phyloP scores from a whole-genome alignment of 2,329 filamentous ascomycete species.

The Monosporascus sp. region DNA sequence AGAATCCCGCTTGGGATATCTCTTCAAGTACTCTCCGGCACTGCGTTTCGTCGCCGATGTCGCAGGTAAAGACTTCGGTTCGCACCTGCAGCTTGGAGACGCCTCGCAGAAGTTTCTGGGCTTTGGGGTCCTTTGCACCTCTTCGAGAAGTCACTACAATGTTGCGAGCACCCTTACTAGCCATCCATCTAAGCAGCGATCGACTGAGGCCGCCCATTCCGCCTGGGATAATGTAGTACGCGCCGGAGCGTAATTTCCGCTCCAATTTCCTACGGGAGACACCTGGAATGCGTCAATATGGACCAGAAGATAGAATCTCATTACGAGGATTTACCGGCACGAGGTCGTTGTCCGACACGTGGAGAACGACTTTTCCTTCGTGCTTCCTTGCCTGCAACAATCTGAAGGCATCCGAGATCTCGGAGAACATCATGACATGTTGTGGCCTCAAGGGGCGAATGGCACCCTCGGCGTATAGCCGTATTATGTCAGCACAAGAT shows the following conservation, averaged over 20 bases:
- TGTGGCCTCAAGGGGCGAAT: slow-evolving; percentile 20
- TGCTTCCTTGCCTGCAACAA: slow-evolving; percentile 20
- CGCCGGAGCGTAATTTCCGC: slow-evolving; percentile 17
- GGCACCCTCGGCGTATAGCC: slow-evolving; percentile 17
- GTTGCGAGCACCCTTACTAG: slow-evolving; percentile 26
- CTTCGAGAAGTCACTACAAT: slow-evolving; percentile 23
- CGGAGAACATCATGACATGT: slow-evolving; percentile 21
- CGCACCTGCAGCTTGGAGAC: slow-evolving; percentile 14
- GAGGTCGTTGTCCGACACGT: slow-evolving; percentile 17
- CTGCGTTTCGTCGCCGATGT: slow-evolving; percentile 17
- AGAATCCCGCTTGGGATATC: slow-evolving; percentile 17
- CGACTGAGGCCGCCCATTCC: slow-evolving; percentile 28
- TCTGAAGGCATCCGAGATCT: slow-evolving; percentile 21
- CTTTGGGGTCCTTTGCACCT: slow-evolving; percentile 17
- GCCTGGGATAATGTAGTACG: slow-evolving; percentile 25
- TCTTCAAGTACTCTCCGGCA: slow-evolving; percentile 18
- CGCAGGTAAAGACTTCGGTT: slow-evolving; percentile 14
- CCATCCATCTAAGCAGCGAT: slow-evolving; percentile 26
- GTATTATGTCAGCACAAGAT: slow-evolving; percentile 19
- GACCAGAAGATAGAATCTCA: neutral
- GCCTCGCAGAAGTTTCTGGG: slow-evolving; percentile 19
- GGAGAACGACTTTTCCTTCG: slow-evolving; percentile 20
- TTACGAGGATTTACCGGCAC: slow-evolving; percentile 4
- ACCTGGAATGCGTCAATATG: slow-evolving; percentile 1
- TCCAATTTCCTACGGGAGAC: slow-evolving; percentile 18